Evolutionary conservation across 352 stramenopile species (phyloP).

Genomic region (Aphanomyces astaci): DNA sequence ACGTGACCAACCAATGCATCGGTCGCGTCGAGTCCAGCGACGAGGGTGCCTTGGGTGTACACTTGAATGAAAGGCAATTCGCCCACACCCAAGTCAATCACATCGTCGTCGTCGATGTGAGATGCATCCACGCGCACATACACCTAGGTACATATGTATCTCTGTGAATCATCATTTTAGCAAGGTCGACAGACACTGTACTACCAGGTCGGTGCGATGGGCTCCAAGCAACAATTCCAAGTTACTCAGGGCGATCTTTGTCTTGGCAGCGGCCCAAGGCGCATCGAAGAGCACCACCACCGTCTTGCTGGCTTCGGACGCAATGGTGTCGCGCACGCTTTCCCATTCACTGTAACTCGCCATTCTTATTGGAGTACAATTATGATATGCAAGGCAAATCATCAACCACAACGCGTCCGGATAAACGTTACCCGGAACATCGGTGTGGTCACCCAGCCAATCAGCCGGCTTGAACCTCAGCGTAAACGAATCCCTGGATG

Average conservation of each 20-base stretch:
- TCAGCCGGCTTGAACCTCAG: neutral
- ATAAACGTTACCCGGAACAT: too few relatives aligned
- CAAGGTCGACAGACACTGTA: neutral
- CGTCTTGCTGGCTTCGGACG: slow-evolving; percentile 11
- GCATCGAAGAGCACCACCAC: slow-evolving; percentile 34
- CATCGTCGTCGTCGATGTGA: slow-evolving; percentile 37
- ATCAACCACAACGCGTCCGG: neutral
- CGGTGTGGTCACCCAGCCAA: neutral
- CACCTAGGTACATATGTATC: slow-evolving; percentile 24
- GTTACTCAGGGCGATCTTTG: slow-evolving; percentile 41
- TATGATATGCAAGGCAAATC: too few relatives aligned
- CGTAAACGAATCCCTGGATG: neutral
- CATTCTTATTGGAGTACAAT: too few relatives aligned
- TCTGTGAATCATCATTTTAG: neutral
- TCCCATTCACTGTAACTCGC: neutral
- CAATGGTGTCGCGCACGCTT: neutral
- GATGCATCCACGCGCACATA: slow-evolving; percentile 39
- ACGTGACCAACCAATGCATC: slow-evolving; percentile 38
- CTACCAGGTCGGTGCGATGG: slow-evolving; percentile 55
- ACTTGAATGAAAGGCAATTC: slow-evolving; percentile 24
- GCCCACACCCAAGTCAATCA: slow-evolving; percentile 27
- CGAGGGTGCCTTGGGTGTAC: slow-evolving; percentile 35
- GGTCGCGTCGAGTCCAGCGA: slow-evolving; percentile 44
- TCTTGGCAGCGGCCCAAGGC: slow-evolving; percentile 32
- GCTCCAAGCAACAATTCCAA: slow-evolving; percentile 50